phyloP scores from a whole-genome alignment of 2,329 filamentous ascomycete species.

The Orbilia quercus region DNA sequence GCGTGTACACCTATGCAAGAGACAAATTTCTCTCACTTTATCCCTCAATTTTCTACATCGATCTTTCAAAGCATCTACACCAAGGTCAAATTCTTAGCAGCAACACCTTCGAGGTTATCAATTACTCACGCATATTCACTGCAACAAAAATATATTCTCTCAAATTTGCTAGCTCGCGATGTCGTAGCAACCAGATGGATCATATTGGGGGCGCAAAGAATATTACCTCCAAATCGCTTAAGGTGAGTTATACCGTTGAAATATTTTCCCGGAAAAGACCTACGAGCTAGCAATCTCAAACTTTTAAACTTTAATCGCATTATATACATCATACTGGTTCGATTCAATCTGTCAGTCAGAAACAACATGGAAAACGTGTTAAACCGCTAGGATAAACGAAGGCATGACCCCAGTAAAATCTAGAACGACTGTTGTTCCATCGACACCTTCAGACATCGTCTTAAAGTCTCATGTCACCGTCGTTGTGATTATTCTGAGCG shows the following conservation, averaged over 20 bases:
- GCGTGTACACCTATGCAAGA: too few species aligned
- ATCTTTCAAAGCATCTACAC: too few species aligned
- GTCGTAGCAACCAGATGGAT: too few species aligned
- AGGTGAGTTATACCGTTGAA: slow-evolving; percentile 3
- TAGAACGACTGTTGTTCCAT: not conserved
- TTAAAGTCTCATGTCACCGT: slow-evolving; percentile 24
- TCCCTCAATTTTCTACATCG: too few species aligned
- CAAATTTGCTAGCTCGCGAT: not conserved
- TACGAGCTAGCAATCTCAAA: not conserved
- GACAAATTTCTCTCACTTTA: too few species aligned
- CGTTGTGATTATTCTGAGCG: slow-evolving; percentile 24
- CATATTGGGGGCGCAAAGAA: too few species aligned
- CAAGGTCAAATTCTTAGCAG: too few species aligned
- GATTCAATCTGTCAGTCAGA: slow-evolving; percentile 7
- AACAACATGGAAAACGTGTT: not conserved
- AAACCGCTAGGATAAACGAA: not conserved
- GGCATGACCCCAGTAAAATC: not conserved
- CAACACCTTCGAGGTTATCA: too few species aligned
- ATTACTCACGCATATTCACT: too few species aligned
- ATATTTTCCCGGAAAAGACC: slow-evolving; percentile 2
- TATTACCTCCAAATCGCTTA: too few species aligned
- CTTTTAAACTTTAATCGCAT: not conserved
- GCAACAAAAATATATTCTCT: not conserved
- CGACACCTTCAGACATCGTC: not conserved
- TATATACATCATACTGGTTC: too few species aligned